Evolutionary conservation across 306 rosid genomes (phyloP), one percentile per base, ranked within the genome.

Genomic region (Lupinus albus): DNA sequence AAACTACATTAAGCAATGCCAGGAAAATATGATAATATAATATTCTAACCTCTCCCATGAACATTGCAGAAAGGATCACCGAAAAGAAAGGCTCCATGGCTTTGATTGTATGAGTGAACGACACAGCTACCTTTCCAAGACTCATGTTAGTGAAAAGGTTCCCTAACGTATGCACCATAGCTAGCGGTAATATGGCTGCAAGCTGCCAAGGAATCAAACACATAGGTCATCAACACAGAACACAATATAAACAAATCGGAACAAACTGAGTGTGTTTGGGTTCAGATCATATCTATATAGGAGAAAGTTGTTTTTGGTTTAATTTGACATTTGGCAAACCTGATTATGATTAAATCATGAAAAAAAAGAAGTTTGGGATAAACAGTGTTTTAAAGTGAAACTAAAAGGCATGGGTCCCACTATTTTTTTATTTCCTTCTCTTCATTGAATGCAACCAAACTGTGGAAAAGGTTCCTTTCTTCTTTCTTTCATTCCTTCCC

Each of bases 1-100:
- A 63, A 44, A 53, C 15, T 1, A 39, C 30, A 33, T 33, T 6
- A 67, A 47, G 25, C 73, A 71, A 47, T 32, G 35, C n/a, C 10
- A 46, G 49, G 6, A 35, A n/a, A 7, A 14, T 4, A 20, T 3
- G 2, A 12, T 4, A 1, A 12, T 4, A 25, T 3, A 4, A 32
- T 67, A 75, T 69, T 64, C 81, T 65, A 59, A 85, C 99, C 99
- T 94, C 99, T 63, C 95, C 96, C 1, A 94, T 89, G 67, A 94
- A 94, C 87, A 94, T 88, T 2, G 92, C 95, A 41, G 99, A 94
- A 64, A 94, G 92, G 77, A 94, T 3, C 54, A 94, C 99, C 0
- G 99, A 88, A 79, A 94, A 94, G 83, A 94, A 90, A 48, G 99
- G 99, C 79, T 94, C 99, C 85, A 81, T 85, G 61, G 99, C 99